Conservation (phyloP, 2,329 filamentous ascomycete species). For the Fusarium algeriense region DNA sequence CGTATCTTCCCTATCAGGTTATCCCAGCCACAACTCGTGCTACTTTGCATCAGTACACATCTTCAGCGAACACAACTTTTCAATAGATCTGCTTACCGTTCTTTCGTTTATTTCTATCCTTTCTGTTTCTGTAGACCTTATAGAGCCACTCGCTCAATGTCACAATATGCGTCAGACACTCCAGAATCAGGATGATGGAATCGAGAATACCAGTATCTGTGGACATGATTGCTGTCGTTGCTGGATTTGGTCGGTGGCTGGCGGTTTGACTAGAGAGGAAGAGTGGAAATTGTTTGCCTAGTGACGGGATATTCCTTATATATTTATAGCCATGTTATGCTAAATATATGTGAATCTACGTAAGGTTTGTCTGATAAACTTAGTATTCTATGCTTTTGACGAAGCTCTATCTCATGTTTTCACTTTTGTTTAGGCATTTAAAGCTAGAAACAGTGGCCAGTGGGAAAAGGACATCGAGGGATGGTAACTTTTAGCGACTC, state of each 20-base stretch:
- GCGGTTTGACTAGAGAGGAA: no score
- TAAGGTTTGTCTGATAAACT: no score
- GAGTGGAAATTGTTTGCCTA: no score
- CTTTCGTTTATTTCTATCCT: background rate
- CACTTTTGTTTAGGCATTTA: no score
- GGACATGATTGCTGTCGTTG: background rate
- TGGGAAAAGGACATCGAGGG: background rate
- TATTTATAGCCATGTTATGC: no score
- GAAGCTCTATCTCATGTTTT: no score
- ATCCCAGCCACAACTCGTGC: no score
- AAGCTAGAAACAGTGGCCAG: background rate
- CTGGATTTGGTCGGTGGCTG: no score
- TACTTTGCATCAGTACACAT: background rate
- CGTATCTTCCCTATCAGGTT: no score
- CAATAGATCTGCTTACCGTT: background rate
- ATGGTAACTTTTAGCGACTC: background rate
- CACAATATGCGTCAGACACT: background rate
- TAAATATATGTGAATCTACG: no score
- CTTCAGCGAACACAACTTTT: background rate
- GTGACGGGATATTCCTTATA: no score
- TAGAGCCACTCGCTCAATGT: background rate
- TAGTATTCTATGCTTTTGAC: no score
- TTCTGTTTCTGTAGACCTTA: background rate
- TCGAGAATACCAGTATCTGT: background rate
- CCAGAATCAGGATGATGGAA: background rate